Evolutionary conservation across 2,329 filamentous ascomycete genomes (phyloP).

Genomic region (Dactylellina cionopaga): DNA sequence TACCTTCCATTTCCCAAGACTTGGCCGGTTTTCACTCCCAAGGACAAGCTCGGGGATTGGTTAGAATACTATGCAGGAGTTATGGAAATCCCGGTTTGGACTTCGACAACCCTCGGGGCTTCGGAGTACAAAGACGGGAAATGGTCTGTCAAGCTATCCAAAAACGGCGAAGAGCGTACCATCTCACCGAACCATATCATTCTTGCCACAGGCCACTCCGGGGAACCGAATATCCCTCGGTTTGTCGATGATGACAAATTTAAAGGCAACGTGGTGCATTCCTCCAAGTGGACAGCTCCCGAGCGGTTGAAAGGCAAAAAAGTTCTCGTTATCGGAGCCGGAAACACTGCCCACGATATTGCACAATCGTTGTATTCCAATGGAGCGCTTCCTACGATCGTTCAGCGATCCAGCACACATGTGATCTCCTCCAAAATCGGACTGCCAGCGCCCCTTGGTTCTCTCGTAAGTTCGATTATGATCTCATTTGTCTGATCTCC

Average conservation of each 20-base stretch:
- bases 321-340: constrained; percentile 73
- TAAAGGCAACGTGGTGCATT: constrained; percentile 69
- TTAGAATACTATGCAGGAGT: constrained; percentile 73
- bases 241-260: constrained; percentile 68
- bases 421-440: constrained; percentile 70
- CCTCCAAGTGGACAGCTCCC: constrained; percentile 68
- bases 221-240: constrained; percentile 68
- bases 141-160: constrained; percentile 69
- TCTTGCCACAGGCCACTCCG: constrained; percentile 75
- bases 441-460: constrained; percentile 67
- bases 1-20: constrained; percentile 72
- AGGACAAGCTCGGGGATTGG: constrained; percentile 76
- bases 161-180: constrained; percentile 65
- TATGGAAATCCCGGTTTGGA: constrained; percentile 77
- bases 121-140: constrained; percentile 58
- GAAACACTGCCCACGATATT: constrained; percentile 76
- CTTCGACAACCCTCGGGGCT: constrained; percentile 67
- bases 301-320: constrained; percentile 66
- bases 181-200: constrained; percentile 72
- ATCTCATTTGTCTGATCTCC: background rate
- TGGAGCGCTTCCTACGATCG: constrained; percentile 72
- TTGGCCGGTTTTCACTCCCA: constrained; percentile 77
- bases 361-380: constrained; percentile 74
- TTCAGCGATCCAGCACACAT: constrained; percentile 74
- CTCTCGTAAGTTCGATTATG: constrained; percentile 59